Base-by-base conservation (phyloP, 1,139 yeast genomes). In the Protomyces pachydermus region DNA sequence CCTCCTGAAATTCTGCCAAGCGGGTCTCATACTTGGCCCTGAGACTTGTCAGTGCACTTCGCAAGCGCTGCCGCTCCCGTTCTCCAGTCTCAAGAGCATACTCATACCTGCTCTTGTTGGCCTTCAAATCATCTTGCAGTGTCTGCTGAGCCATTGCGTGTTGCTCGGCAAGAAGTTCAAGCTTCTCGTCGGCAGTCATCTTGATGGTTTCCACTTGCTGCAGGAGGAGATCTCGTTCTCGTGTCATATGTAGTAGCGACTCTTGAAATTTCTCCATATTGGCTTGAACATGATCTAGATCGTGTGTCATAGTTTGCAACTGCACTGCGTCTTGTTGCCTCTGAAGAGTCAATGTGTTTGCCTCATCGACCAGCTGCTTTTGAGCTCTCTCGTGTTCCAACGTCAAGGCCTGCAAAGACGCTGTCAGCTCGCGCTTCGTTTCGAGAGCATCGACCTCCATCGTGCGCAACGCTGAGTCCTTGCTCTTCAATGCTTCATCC, bases 1-100 rank as follows among this genome's bases (percentile, higher is more conserved):
- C 62, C 16, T 58, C 54, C 14, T 58, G 50, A 20, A 39, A 58
- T 28, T 58, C 62, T 28, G 42, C 37, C n/a, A 50, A 42, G 18
- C 56, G 52, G 12, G 52, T 20, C 34, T 58, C 62, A 20, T 52
- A 58, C 45, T 55, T 58, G 32, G 34, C 34, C 45, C 38, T 18
- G 25, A 58, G 34, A 37, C 34, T 38, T 10, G 42, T 28, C 16
- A 58, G 45, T 5, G 46, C 25, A 38, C 18, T 34, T 28, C 46
- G 39, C 56, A 58, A 32, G 14, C n/a, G 25, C 10, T 20, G 20
- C 25, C 28, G 53, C 23, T 58, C 62, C n/a, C 23, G 34, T 23
- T 42, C 35, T 6, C 34, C 14, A 14, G 35, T 42, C 18, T 39
- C 34, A 14, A 32, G 20, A 16, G 53, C 42, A 10, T 18, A n/a